A percentile compares a stretch with the other conserved stretches of the same genome.
Evolutionary conservation across 306 rosid species (phyloP).

Genomic region (Herpetospermum pedunculosum): DNA sequence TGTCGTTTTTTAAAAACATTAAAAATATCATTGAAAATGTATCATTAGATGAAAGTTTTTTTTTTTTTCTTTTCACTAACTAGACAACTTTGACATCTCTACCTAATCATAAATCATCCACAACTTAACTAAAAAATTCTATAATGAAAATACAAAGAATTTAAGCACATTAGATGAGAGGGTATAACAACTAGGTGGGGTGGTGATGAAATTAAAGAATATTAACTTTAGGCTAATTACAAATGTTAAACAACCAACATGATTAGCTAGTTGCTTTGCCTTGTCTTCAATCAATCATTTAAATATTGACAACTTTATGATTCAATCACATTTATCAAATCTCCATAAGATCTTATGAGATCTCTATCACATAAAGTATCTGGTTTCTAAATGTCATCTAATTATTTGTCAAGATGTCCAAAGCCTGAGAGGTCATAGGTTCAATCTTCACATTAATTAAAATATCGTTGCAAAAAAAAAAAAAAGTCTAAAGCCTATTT

Average conservation of each 20-base stretch:
- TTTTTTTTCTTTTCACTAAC: too few species aligned
- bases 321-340: constrained; percentile 7
- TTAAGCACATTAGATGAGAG: not conserved
- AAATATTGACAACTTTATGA: constrained; percentile 1
- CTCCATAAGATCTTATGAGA: constrained; percentile 1
- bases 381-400: not conserved
- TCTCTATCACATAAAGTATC: not conserved
- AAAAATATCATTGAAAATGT: too few species aligned
- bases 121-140: too few species aligned
- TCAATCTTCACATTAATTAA: too few species aligned
- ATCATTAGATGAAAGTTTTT: too few species aligned
- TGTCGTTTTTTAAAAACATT: too few species aligned
- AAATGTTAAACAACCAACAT: constrained; percentile 10
- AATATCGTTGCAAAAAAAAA: too few species aligned
- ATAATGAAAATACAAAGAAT: not conserved
- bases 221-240: not conserved
- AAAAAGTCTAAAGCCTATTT: too few species aligned
- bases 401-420: too few species aligned
- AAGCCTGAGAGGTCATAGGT: too few species aligned
- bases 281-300: constrained; percentile 11
- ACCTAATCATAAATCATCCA: too few species aligned
- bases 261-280: constrained; percentile 11
- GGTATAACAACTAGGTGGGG: not conserved
- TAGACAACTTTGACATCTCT: not conserved
- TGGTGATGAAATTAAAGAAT: not conserved